These are phyloP conservation scores for Amanita muscaria DNA, from an alignment of 768 basidiomycete species.

Conservation along the genomic window DNA sequence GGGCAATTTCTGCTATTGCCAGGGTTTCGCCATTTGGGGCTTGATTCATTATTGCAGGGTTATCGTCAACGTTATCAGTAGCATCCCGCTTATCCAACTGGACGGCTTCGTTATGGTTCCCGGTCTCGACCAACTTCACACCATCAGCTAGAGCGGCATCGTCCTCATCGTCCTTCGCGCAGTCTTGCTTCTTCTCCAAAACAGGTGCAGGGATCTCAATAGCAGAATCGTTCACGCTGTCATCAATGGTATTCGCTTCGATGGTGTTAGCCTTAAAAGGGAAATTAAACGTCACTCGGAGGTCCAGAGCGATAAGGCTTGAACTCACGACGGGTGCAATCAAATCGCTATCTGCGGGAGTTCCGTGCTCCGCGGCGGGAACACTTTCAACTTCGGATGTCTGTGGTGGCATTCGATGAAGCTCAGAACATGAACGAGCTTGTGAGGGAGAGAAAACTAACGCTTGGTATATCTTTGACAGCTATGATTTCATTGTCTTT, in stretches of 20 bases:
- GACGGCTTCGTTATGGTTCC: not conserved
- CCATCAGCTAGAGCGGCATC: not conserved
- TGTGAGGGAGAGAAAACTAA: no score
- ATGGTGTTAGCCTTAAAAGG: not conserved
- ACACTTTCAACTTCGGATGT: not conserved
- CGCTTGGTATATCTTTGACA: no score
- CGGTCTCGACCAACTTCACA: not conserved
- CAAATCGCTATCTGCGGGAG: not conserved
- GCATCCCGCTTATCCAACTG: not conserved
- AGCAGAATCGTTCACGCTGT: slow-evolving; percentile 3
- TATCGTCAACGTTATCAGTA: not conserved
- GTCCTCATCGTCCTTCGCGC: not conserved
- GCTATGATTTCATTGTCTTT: not conserved
- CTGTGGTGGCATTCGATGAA: not conserved
- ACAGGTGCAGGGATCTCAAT: slow-evolving; percentile 3
- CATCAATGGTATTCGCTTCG: slow-evolving; percentile 3
- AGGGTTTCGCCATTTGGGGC: not conserved
- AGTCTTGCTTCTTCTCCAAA: slow-evolving; percentile 1
- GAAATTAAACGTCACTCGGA: not conserved
- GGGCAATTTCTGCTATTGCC: not conserved
- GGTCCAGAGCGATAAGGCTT: not conserved
- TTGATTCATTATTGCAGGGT: not conserved
- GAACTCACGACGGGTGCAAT: not conserved
- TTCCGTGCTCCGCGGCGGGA: not conserved
- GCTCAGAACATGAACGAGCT: no score